Conservation (phyloP, 2,329 filamentous ascomycete genomes). For the Aspergillus ochraceus region DNA sequence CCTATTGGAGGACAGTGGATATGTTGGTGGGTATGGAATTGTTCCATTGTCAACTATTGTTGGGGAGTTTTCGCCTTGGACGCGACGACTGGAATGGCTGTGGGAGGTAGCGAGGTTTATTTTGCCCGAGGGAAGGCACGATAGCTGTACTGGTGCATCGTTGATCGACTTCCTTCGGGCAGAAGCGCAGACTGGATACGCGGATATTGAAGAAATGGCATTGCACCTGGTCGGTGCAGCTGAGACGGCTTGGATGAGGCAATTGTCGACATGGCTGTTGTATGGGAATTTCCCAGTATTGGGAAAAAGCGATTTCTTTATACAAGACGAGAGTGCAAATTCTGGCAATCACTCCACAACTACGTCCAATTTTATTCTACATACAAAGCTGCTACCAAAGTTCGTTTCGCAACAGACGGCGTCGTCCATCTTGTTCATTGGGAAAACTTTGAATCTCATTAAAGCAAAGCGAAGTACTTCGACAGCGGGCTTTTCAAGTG, state of each 20-base stretch:
- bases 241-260: conserved; percentile 88
- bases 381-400: conserved; percentile 66
- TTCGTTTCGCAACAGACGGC: conserved; percentile 77
- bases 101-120: conserved; percentile 73
- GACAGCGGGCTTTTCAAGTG: conserved; percentile 30
- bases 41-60: conserved; percentile 86
- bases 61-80: conserved; percentile 84
- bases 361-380: conserved; percentile 57
- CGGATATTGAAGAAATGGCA: conserved; percentile 77
- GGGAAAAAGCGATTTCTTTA: conserved; percentile 83
- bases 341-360: conserved; percentile 46
- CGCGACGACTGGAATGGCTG: conserved; percentile 80
- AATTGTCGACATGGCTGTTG: conserved; percentile 85
- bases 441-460: conserved; percentile 83
- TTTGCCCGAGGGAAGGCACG: conserved; percentile 41
- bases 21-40: conserved; percentile 89
- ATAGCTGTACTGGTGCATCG: conserved; percentile 63
- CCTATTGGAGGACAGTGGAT: conserved; percentile 70
- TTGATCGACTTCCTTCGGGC: conserved; percentile 75
- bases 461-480: conserved; percentile 51
- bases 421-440: conserved; percentile 84
- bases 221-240: conserved; percentile 71
- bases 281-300: conserved; percentile 80
- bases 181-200: conserved; percentile 83
- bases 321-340: conserved; percentile 52